Base-by-base conservation (phyloP, 2,329 filamentous ascomycete genomes). In the Aspergillus sp. region DNA sequence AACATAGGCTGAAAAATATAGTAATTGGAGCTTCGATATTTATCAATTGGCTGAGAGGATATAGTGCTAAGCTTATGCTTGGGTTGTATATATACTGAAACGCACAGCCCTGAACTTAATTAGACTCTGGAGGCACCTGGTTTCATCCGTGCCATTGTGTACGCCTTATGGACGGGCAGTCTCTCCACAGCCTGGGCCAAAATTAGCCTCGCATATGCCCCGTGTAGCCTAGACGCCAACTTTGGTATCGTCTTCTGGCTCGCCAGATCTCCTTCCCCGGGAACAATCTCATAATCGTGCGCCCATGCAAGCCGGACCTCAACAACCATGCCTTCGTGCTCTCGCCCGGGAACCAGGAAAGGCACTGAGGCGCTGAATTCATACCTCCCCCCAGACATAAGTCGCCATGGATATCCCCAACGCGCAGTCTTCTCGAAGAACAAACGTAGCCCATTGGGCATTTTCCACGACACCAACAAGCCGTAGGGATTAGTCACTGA, bases 321-420 rank as follows among this genome's bases (percentile, higher is more conserved):
- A 9, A 71, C 65, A 13, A 65, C 57, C 19, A 42, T 42, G 0
- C 52, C 59, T 1, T 44, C 20, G 3, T 30, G 24, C n/a, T 54
- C 56, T 1, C 51, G 20, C 2, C 58, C 63, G 3, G 58, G 58
- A 0, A 57, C 50, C 4, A 54, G 53, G 49, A 66, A 70, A 17
- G 62, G 65, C 46, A 61, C 56, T 8, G 66, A 69, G 1, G 70
- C 64, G 48, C 68, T 68, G 50, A 68, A 52, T 58, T 70, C 68
- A 58, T 67, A 64, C 17, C 67, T 54, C 4, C 69, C 64, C 1
- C 66, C 64, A 2, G 63, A 64, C 68, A 63, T 68, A 51, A 64
- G 41, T 19, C 63, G 69, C 64, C 64, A 71, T 8, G 68, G 68
- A 59, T 70, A 72, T 8, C 69, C 69, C 68, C 66, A 70, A 0